phyloP scores from a whole-genome alignment of 176 grass and related monocot genomes.

The Poa annua region DNA sequence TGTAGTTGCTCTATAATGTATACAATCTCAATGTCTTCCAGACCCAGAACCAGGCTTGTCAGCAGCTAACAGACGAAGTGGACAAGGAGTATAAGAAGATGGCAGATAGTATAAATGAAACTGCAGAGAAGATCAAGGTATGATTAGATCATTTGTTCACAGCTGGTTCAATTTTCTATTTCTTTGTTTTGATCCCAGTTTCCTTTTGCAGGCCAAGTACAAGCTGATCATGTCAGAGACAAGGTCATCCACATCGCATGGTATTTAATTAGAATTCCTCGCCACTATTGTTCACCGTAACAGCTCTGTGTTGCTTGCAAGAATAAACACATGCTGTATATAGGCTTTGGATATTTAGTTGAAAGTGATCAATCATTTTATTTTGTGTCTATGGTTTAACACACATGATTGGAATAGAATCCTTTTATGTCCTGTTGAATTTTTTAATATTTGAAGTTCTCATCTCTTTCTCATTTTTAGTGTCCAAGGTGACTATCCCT shows the following conservation, averaged over 20 bases:
- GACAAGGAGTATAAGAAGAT: constrained; percentile 59
- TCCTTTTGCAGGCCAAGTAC: constrained; percentile 52
- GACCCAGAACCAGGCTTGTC: constrained; percentile 47
- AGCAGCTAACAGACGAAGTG: constrained; percentile 52
- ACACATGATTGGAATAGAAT: constrained; percentile 7
- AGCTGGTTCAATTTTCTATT: neutral
- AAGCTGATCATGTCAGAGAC: constrained; percentile 53
- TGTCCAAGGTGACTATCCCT: constrained; percentile 58
- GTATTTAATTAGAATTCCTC: constrained; percentile 35
- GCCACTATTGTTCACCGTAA: constrained; percentile 4
- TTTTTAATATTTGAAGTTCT: constrained; percentile 6
- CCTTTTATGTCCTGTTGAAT: neutral
- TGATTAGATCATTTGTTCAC: neutral
- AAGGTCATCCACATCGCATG: constrained; percentile 53
- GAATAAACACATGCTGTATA: neutral
- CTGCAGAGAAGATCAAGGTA: constrained; percentile 59
- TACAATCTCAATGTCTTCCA: constrained; percentile 34
- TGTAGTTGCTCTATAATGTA: constrained; percentile 12
- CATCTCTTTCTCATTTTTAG: constrained; percentile 40
- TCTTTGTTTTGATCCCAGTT: constrained; percentile 1
- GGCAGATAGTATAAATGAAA: constrained; percentile 46
- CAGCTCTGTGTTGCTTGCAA: neutral
- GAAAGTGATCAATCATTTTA: neutral
- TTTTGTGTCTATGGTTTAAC: constrained; percentile 25
- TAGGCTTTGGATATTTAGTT: constrained; percentile 24